Conservation (phyloP, 768 basidiomycete species). For the Mycena galericulata region DNA sequence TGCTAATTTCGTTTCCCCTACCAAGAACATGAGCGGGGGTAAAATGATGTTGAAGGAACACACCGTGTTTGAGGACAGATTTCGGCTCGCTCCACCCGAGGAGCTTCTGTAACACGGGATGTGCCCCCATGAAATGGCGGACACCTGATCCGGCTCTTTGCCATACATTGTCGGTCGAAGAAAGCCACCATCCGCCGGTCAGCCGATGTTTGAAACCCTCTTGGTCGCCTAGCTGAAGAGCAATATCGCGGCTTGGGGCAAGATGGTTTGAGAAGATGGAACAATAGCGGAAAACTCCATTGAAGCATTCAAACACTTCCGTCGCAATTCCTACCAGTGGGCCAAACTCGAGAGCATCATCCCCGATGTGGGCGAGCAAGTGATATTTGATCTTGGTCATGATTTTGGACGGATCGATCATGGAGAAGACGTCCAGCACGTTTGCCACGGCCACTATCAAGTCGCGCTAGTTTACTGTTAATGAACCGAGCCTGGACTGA, state of each 20-base stretch:
- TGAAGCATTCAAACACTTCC: conserved; percentile 1
- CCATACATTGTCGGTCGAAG: background rate
- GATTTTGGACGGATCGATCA: too few relatives aligned
- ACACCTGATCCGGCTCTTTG: background rate
- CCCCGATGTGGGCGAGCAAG: background rate
- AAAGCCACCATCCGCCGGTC: background rate
- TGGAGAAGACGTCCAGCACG: background rate
- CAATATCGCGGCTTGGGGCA: conserved; percentile 8
- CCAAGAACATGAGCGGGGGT: too few relatives aligned
- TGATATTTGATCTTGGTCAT: too few relatives aligned
- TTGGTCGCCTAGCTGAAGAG: background rate
- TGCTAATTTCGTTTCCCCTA: too few relatives aligned
- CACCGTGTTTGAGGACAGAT: too few relatives aligned
- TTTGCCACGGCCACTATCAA: background rate
- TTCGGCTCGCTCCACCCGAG: background rate
- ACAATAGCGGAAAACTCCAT: conserved; percentile 1
- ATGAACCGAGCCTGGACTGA: too few relatives aligned
- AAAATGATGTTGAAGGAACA: too few relatives aligned
- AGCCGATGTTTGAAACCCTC: conserved; percentile 1
- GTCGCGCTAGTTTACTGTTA: too few relatives aligned
- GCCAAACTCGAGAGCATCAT: background rate
- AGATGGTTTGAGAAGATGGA: conserved; percentile 9
- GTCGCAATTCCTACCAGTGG: conserved; percentile 2
- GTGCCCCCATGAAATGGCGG: background rate
- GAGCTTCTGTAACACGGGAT: background rate